Conservation (phyloP, 768 basidiomycete species). For the Daedalea quercina region DNA sequence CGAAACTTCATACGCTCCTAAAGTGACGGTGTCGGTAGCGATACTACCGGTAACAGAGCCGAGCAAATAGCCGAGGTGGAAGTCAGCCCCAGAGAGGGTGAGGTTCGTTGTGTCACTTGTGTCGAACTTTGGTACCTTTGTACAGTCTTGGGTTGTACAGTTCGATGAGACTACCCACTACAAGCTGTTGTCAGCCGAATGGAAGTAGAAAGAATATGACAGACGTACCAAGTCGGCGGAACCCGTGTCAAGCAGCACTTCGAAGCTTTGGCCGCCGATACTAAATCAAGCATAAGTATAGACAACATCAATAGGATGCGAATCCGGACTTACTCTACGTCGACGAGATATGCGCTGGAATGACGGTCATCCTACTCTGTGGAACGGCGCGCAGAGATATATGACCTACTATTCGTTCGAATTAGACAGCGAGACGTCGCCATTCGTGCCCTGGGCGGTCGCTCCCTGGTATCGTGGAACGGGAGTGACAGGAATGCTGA, state of each 20-base stretch:
- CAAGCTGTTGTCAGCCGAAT: neutral
- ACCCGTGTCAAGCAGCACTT: slow-evolving; percentile 47
- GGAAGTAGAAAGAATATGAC: neutral
- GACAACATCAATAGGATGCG: neutral
- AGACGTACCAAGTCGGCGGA: slow-evolving; percentile 46
- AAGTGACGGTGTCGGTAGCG: slow-evolving; percentile 37
- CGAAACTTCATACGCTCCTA: slow-evolving; percentile 39
- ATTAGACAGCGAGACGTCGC: slow-evolving; percentile 10
- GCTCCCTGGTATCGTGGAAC: slow-evolving; percentile 8
- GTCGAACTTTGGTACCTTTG: slow-evolving; percentile 35
- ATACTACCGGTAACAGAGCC: slow-evolving; percentile 43
- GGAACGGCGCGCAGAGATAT: neutral
- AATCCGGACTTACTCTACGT: slow-evolving; percentile 24
- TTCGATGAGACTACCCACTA: slow-evolving; percentile 47
- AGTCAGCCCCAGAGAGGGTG: slow-evolving; percentile 26
- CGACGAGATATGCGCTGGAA: slow-evolving; percentile 35
- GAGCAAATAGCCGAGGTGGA: slow-evolving; percentile 43
- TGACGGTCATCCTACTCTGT: neutral
- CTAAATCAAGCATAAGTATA: slow-evolving; percentile 19
- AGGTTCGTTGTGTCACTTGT: slow-evolving; percentile 23
- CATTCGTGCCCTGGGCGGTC: neutral
- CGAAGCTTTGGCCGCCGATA: slow-evolving; percentile 37
- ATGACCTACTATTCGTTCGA: slow-evolving; percentile 21
- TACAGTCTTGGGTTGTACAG: slow-evolving; percentile 40
- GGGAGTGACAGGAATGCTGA: slow-evolving; percentile 9